phyloP scores from a whole-genome alignment of 805 yeast species.

The Candida montana region DNA sequence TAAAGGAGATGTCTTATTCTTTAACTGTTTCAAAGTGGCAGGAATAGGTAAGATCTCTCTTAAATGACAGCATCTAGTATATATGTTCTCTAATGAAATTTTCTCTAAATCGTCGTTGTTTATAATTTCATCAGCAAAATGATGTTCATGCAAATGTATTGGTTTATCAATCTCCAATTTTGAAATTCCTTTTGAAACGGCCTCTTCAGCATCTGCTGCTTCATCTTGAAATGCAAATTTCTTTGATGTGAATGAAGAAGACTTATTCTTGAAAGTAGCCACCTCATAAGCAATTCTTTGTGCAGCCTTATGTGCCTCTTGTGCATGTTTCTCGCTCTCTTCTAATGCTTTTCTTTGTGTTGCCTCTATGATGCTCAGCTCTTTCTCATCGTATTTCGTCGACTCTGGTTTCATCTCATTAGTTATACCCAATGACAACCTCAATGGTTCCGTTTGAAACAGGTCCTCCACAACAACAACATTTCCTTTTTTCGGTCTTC shows the following conservation, averaged over 20 bases:
- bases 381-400: conserved; percentile 28
- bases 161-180: conserved; percentile 65
- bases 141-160: conserved; percentile 54
- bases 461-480: conserved; percentile 68
- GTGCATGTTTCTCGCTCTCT: conserved; percentile 68
- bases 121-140: conserved; percentile 35
- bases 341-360: conserved; percentile 46
- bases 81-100: conserved; percentile 54
- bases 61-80: conserved; percentile 89
- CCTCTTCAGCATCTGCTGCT: conserved; percentile 18
- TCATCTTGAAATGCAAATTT: no score
- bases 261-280: conserved; percentile 32
- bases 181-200: conserved; percentile 15
- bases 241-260: conserved; percentile 1
- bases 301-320: conserved; percentile 72
- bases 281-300: conserved; percentile 66
- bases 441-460: conserved; percentile 48
- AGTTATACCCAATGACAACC: conserved; percentile 65
- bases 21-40: conserved; percentile 76
- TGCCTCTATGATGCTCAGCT: conserved; percentile 53
- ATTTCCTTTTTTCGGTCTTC: conserved; percentile 77
- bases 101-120: conserved; percentile 20
- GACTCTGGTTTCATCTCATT: conserved; percentile 31
- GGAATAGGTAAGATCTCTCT: conserved; percentile 91
- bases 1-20: conserved; percentile 71